A percentile compares a stretch with the other conserved stretches of the same genome.
Conservation (phyloP, 306 rosid species). For the Cucumis melo region DNA sequence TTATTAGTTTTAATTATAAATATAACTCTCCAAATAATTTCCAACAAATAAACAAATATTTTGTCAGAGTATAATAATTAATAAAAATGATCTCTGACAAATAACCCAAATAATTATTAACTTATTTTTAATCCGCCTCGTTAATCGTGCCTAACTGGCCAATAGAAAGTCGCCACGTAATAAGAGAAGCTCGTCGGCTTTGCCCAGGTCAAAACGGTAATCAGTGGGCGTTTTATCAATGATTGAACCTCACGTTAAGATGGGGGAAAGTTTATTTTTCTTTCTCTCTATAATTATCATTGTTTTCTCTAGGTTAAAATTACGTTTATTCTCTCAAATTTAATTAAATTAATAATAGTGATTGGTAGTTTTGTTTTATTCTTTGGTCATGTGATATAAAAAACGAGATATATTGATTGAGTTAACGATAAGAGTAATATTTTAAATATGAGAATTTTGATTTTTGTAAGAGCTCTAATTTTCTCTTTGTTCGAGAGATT, state of each 20-base stretch:
- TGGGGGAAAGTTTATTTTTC: not conserved
- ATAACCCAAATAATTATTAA: not conserved
- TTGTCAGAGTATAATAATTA: not conserved
- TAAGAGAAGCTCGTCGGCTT: not conserved
- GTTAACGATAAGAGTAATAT: no score
- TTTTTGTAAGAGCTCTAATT: no score
- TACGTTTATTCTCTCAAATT: no score
- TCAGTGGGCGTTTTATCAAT: not conserved
- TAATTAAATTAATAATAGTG: no score
- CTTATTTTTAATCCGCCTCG: not conserved
- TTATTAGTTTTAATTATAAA: not conserved
- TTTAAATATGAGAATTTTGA: no score
- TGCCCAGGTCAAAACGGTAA: not conserved
- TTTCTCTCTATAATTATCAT: not conserved
- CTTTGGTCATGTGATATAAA: no score
- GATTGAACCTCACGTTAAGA: conserved; percentile 1
- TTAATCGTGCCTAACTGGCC: not conserved
- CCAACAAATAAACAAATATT: not conserved
- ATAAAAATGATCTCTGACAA: not conserved
- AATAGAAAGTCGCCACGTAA: not conserved
- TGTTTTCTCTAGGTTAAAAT: no score
- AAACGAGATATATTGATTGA: no score
- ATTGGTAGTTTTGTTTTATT: no score
- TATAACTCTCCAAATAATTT: not conserved
- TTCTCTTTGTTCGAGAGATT: no score